Conservation (phyloP, 139 green algal species). For the Limnomonas spitsbergensis region DNA sequence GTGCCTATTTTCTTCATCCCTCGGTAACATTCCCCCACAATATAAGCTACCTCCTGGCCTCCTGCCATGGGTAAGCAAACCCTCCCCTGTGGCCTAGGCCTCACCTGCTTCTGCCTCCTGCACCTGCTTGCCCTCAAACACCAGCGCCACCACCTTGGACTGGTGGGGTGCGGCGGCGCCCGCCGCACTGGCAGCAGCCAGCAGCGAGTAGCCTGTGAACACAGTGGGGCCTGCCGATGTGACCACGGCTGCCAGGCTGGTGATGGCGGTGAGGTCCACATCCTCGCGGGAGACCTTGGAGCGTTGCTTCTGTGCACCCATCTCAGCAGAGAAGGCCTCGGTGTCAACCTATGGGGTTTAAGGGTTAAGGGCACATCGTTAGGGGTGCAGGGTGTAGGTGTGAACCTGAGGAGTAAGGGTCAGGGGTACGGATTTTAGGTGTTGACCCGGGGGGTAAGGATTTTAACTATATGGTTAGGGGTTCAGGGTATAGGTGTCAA, state of each 20-base stretch:
- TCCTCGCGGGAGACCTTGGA: constrained; percentile 57
- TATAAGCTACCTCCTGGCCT: too few relatives aligned
- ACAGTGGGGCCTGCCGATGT: constrained; percentile 12
- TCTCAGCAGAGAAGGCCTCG: constrained; percentile 60
- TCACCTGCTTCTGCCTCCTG: constrained; percentile 40
- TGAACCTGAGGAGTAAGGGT: too few relatives aligned
- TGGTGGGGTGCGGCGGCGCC: too few relatives aligned
- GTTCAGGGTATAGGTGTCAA: too few relatives aligned
- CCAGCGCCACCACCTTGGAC: constrained; percentile 19
- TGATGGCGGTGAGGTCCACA: constrained; percentile 63
- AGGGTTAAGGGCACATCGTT: background rate
- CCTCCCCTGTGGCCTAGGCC: too few relatives aligned
- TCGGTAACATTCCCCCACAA: too few relatives aligned
- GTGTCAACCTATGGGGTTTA: constrained; percentile 50
- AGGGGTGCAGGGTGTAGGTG: too few relatives aligned
- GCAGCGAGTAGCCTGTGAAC: constrained; percentile 27
- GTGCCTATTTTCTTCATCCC: too few relatives aligned
- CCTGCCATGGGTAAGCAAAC: too few relatives aligned
- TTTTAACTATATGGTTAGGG: too few relatives aligned
- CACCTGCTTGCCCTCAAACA: constrained; percentile 46
- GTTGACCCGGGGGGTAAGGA: too few relatives aligned
- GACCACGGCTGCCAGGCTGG: background rate
- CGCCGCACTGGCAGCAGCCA: background rate
- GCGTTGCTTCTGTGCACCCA: constrained; percentile 61
- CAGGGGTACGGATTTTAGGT: too few relatives aligned